Conservation (phyloP, 495 filamentous ascomycete genomes). For the Staphylotrichum tortipilum region DNA sequence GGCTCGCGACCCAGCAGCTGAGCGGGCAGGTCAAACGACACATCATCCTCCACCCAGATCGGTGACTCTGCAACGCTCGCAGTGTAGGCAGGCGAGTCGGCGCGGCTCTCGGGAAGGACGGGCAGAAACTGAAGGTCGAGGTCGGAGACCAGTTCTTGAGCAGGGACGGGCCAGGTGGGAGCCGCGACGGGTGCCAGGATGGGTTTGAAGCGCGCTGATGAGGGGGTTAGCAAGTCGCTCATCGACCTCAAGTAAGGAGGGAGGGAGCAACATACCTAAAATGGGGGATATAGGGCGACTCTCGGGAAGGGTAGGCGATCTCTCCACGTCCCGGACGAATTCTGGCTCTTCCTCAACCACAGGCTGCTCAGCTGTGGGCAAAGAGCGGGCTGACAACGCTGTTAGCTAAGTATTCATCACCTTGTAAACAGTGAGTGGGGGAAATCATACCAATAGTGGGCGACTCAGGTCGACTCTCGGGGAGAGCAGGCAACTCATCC, state of each 20-base stretch:
- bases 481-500: neutral
- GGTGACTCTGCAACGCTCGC: too few relatives aligned
- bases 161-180: too few relatives aligned
- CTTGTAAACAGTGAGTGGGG: too few relatives aligned
- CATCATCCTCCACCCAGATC: too few relatives aligned
- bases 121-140: neutral
- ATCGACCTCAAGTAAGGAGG: too few relatives aligned
- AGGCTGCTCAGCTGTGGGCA: neutral
- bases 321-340: neutral
- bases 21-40: too few relatives aligned
- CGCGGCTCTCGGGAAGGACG: neutral
- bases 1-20: too few relatives aligned
- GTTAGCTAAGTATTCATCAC: too few relatives aligned
- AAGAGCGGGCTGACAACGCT: neutral
- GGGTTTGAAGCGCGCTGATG: too few relatives aligned
- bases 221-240: too few relatives aligned
- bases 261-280: neutral
- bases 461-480: neutral
- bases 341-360: neutral
- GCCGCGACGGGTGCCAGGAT: too few relatives aligned
- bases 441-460: neutral
- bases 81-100: neutral
- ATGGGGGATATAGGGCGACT: neutral
- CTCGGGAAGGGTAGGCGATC: conserved; percentile 1
- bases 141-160: neutral